Evolutionary conservation across 2,329 filamentous ascomycete genomes (phyloP).

Genomic region (Talaromyces sp.): DNA sequence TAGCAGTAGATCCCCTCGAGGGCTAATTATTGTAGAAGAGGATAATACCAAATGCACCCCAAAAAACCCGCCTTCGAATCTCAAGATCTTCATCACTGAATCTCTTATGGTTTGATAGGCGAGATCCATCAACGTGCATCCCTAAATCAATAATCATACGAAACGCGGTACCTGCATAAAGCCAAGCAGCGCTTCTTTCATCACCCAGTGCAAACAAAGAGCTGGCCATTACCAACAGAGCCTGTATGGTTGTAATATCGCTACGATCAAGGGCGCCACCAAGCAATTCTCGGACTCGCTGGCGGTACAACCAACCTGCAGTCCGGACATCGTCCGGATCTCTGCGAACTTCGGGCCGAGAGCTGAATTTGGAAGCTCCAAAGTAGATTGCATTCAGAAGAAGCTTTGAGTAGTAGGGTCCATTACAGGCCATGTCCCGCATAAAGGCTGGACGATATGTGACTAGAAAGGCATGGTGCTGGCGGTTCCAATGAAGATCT

Average conservation of each 20-base stretch:
- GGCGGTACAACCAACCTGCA: constrained; percentile 49
- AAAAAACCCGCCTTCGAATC: constrained; percentile 46
- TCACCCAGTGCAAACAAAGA: constrained; percentile 52
- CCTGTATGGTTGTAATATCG: constrained; percentile 55
- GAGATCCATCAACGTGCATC: constrained; percentile 46
- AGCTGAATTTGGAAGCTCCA: constrained; percentile 47
- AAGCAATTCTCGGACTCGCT: constrained; percentile 48
- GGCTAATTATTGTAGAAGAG: neutral
- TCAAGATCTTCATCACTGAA: constrained; percentile 48
- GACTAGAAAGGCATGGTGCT: constrained; percentile 49
- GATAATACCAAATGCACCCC: constrained; percentile 41
- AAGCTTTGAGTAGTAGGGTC: constrained; percentile 52
- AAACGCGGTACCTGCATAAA: constrained; percentile 52
- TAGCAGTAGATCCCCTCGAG: neutral
- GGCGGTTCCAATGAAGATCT: constrained; percentile 53
- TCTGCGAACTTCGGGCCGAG: constrained; percentile 45
- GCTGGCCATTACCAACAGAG: constrained; percentile 51
- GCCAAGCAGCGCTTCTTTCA: constrained; percentile 52
- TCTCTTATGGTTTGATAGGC: constrained; percentile 21
- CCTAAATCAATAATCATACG: constrained; percentile 53
- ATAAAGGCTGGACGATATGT: constrained; percentile 55
- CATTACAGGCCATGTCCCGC: constrained; percentile 48
- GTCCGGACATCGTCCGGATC: constrained; percentile 48
- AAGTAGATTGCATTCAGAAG: constrained; percentile 53
- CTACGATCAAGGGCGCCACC: constrained; percentile 48